Base-by-base conservation (phyloP, 257 asterid genomes). In the Echium plantagineum region DNA sequence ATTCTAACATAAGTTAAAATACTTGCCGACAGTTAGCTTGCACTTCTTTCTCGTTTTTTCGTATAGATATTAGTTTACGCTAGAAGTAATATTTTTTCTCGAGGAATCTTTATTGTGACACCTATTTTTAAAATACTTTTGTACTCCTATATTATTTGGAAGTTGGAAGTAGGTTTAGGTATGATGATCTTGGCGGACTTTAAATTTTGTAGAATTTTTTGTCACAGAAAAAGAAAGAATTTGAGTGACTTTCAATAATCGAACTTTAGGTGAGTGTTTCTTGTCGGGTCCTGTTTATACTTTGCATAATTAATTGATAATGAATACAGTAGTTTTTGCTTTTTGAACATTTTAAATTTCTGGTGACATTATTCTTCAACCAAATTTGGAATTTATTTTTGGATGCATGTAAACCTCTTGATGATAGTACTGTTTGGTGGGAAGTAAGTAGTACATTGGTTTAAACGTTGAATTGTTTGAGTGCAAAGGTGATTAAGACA, bases 221-320 rank as follows among this genome's bases (percentile, higher is more conserved):
- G 0, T 1, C 10, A 46, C 67, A 74, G 71, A 2, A 12, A 13
- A 42, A 42, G 15, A 42, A 42, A 13, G 4, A 42, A 47, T 1
- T 61, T 66, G 77, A 75, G 7, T 85, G 83, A 69, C 79, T 72
- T 79, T 72, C 76, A 77, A 69, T 13, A 55, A 71, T 79, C 79
- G 69, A 67, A 69, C 48, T 72, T 74, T 81, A 77, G 94, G 88
- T 86, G 35, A 74, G 72, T 66, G 66, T 74, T 13, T 66, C 32
- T 80, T 78, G 82, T 83, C 90, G 66, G 70, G 53, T 69, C 56
- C 16, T 64, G 32, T 71, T 65, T 49, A 51, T 9, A 56, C 73
- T 72, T 66, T 18, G 61, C 47, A 35, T 35, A 35, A 69, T 75
- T 74, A 66, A 68, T 63, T 32, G 35, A 18, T 55, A 19, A 24